Evolutionary conservation across 2,329 filamentous ascomycete species (phyloP).

Genomic region (Phialemonium atrogriseum): DNA sequence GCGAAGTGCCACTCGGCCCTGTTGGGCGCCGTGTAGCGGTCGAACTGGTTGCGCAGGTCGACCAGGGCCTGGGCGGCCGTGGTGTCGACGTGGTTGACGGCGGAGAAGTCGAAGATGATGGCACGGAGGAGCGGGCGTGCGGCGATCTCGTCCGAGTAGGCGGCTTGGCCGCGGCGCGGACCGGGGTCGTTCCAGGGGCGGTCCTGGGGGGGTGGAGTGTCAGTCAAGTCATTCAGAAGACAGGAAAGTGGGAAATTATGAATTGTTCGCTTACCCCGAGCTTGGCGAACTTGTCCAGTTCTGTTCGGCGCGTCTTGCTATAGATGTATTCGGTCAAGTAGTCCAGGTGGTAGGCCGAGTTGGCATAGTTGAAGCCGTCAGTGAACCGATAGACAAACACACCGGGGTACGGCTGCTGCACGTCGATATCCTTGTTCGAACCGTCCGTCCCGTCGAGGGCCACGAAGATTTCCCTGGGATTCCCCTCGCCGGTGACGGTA

Average conservation of each 20-base stretch:
- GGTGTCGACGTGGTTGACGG: constrained; percentile 49
- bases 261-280: constrained; percentile 19
- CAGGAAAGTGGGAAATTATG: too few relatives aligned
- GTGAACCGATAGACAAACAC: constrained; percentile 44
- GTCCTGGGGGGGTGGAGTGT: constrained; percentile 19
- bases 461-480: constrained; percentile 28
- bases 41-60: constrained; percentile 45
- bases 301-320: constrained; percentile 29
- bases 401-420: constrained; percentile 36
- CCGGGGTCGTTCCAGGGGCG: constrained; percentile 49
- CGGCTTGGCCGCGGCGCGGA: constrained; percentile 25
- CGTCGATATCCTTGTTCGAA: constrained; percentile 33
- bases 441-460: constrained; percentile 31
- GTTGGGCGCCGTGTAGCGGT: constrained; percentile 41
- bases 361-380: constrained; percentile 45
- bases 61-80: constrained; percentile 49
- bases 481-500: constrained; percentile 3
- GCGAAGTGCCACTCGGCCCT: constrained; percentile 46
- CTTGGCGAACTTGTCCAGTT: constrained; percentile 25
- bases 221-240: not conserved
- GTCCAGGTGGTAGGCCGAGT: constrained; percentile 39
- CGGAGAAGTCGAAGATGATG: constrained; percentile 48
- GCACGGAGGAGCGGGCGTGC: constrained; percentile 40
- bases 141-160: constrained; percentile 21
- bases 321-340: constrained; percentile 29